Base-by-base conservation (phyloP, 208 protist genomes). In the Leptomonas seymouri region DNA sequence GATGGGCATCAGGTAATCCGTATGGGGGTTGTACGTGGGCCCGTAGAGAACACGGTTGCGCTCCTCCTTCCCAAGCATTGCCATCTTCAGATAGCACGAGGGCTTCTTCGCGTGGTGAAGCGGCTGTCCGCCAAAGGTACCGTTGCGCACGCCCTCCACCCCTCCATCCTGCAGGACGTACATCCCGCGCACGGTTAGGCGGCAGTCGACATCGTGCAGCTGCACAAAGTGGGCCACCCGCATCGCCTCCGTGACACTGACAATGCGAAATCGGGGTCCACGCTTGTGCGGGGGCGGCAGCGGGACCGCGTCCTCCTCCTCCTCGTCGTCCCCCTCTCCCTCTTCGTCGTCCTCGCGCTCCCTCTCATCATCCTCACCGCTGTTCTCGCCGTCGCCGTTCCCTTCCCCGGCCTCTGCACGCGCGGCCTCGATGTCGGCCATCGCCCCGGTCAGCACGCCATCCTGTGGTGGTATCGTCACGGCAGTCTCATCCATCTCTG, bases 151-250 rank as follows among this genome's bases (percentile, higher is more conserved):
- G 8, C 81, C 89, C 6, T 78, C 76, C n/a, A 70, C 49, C 53
- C 39, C 65, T 0, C 71, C 71, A 36, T 68, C 68, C 30, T 78
- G 80, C 53, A 90, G 82, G 6, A 91, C 36, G 78, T 91, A 94
- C 74, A 87, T 79, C 1, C 89, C 90, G 18, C 89, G 83, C 68
- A 95, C 89, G 28, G 81, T 73, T 9, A 96, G 75, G n/a, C 82
- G 68, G 70, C 93, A 97, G 42, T 74, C 80, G 12, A 41, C 58
- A 69, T 97, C 88, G 67, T 96, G 91, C 28, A 88, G 48, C 53
- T 71, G 67, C 51, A 97, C 85, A 66, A 97, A 97, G 74, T 96
- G 85, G n/a, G 87, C 76, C 41, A 97, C 72, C 2, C 93, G 90
- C 30, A 89, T 76, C 8, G 74, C 70, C 58, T 97, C 93, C 1